A percentile compares a stretch with the other conserved stretches of the same genome.
These are phyloP conservation scores for Trametes pubescens DNA, from an alignment of 1,284 basidiomycete species.

Conservation along the genomic window DNA sequence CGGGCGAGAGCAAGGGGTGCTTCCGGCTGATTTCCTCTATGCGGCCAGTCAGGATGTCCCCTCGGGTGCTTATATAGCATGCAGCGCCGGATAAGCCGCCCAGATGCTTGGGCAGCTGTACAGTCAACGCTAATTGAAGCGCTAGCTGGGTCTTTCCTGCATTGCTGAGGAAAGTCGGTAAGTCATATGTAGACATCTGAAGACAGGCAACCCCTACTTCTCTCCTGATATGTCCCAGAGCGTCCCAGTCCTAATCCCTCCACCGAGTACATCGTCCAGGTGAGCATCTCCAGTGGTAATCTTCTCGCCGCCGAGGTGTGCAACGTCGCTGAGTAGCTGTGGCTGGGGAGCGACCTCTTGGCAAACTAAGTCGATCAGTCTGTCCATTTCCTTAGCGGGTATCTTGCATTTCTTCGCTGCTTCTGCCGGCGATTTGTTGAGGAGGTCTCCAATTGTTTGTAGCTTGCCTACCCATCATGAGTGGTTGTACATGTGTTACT, in stretches of 20 bases:
- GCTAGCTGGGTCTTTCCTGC: conserved; percentile 91
- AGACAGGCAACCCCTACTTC: conserved; percentile 59
- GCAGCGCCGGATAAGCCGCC: conserved; percentile 66
- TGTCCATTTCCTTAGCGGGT: conserved; percentile 54
- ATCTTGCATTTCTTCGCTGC: conserved; percentile 63
- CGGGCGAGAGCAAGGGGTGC: conserved; percentile 57
- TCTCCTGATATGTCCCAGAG: conserved; percentile 90
- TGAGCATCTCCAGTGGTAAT: conserved; percentile 75
- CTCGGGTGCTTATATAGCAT: conserved; percentile 81
- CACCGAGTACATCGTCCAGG: conserved; percentile 74
- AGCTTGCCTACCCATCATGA: conserved; percentile 36
- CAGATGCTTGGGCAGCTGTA: conserved; percentile 67
- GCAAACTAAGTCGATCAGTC: conserved; percentile 58
- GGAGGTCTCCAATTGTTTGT: conserved; percentile 54
- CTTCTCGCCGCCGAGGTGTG: conserved; percentile 48
- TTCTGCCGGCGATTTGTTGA: conserved; percentile 57
- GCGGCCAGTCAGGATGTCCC: conserved; percentile 74
- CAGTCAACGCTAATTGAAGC: conserved; percentile 77
- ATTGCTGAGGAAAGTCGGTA: conserved; percentile 56
- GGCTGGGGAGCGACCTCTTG: conserved; percentile 46
- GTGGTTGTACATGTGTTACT: no score
- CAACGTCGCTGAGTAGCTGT: conserved; percentile 48
- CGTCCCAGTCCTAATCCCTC: conserved; percentile 79
- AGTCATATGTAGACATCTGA: background rate
- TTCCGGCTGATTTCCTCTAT: conserved; percentile 62